Percentiles rank a stretch among this genome's conserved stretches.
phyloP scores from a whole-genome alignment of 1,284 basidiomycete species.

The Lignosus rhinocerotis region DNA sequence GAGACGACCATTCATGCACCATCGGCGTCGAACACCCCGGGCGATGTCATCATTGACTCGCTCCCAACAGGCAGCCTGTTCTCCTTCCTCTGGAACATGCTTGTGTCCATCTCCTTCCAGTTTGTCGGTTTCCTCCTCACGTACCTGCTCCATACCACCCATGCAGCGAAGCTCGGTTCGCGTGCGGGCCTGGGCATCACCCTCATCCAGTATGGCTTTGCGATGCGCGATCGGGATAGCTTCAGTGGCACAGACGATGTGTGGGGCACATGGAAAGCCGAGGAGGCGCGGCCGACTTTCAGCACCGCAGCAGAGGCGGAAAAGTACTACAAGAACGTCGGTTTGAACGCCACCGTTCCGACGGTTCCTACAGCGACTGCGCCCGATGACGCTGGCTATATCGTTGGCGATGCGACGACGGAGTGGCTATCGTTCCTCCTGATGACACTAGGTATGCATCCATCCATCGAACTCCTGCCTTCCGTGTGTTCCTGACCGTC shows the following conservation, averaged over 20 bases:
- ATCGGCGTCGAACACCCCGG: conserved; percentile 47
- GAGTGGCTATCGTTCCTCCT: conserved; percentile 94
- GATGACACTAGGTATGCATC: conserved; percentile 78
- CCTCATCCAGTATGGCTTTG: conserved; percentile 92
- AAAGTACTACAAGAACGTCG: conserved; percentile 42
- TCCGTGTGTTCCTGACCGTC: background rate
- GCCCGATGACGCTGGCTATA: conserved; percentile 17
- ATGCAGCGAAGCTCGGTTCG: conserved; percentile 93
- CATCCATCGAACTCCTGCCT: background rate
- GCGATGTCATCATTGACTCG: conserved; percentile 76
- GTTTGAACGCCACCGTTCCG: conserved; percentile 29
- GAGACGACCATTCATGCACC: conserved; percentile 93
- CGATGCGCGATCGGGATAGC: conserved; percentile 57
- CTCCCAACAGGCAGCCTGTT: conserved; percentile 81
- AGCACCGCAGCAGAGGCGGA: conserved; percentile 50
- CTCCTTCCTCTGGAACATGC: conserved; percentile 90
- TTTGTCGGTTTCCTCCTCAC: conserved; percentile 96
- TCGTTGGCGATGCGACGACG: conserved; percentile 52
- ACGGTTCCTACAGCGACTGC: conserved; percentile 17
- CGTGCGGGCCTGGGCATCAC: conserved; percentile 95
- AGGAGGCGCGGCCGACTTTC: conserved; percentile 38
- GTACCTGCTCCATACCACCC: conserved; percentile 91
- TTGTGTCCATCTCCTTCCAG: conserved; percentile 95
- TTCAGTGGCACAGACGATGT: conserved; percentile 29
- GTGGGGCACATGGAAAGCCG: conserved; percentile 28